These are phyloP conservation scores for Recurvomyces mirabilis DNA, from an alignment of 495 filamentous ascomycete genomes.

Conservation along the genomic window DNA sequence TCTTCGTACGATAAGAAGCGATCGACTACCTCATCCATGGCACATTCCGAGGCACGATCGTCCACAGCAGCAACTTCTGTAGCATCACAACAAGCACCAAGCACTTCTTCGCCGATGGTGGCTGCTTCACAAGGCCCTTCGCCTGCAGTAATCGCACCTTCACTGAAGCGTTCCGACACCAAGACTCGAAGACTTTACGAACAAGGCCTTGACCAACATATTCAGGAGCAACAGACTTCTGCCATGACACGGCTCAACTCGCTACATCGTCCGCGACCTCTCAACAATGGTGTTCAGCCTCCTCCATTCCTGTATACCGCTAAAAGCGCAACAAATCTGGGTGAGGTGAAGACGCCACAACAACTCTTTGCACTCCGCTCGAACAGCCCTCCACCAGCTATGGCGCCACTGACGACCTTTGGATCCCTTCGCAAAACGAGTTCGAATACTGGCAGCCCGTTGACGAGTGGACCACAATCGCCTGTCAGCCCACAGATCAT, in stretches of 20 bases:
- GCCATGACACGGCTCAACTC: conserved; percentile 69
- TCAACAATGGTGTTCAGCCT: conserved; percentile 39
- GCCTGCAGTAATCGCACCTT: conserved; percentile 27
- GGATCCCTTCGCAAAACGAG: conserved; percentile 22
- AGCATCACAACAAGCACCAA: conserved; percentile 55
- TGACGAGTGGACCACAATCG: conserved; percentile 37
- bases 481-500: conserved; percentile 65
- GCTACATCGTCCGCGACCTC: conserved; percentile 45
- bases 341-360: conserved; percentile 43
- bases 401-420: conserved; percentile 31
- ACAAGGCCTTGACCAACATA: conserved; percentile 64
- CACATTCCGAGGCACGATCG: conserved; percentile 53
- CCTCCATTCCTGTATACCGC: conserved; percentile 30
- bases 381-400: conserved; percentile 43
- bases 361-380: conserved; percentile 38
- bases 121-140: conserved; percentile 9
- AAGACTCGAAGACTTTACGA: conserved; percentile 77
- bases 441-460: conserved; percentile 25
- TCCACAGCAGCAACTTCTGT: conserved; percentile 91
- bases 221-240: conserved; percentile 69
- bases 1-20: conserved; percentile 60
- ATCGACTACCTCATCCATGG: conserved; percentile 78
- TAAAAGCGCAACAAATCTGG: conserved; percentile 45
- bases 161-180: conserved; percentile 39
- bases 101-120: conserved; percentile 23